Conservation (phyloP, 169 alveolate genomes). For the Eimeria falciformis region DNA sequence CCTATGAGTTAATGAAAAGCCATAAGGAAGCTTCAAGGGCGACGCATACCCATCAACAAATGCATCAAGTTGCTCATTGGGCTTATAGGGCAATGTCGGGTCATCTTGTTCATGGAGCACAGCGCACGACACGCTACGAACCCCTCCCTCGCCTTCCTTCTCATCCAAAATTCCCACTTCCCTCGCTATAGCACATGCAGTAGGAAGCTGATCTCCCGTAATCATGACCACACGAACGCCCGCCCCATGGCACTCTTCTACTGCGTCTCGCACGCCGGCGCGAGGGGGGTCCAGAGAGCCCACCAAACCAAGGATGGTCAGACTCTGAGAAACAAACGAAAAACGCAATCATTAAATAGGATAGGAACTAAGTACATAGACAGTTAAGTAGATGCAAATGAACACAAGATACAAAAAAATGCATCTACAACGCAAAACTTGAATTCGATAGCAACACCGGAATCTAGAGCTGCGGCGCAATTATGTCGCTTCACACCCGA, state of each 20-base stretch:
- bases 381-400: no score
- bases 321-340: slow-evolving; percentile 35
- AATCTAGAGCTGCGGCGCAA: no score
- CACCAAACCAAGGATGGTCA: slow-evolving; percentile 88
- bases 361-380: background rate
- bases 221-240: slow-evolving; percentile 99
- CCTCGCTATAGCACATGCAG: slow-evolving; percentile 97
- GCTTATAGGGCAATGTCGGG: slow-evolving; percentile 73
- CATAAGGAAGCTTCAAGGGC: no score
- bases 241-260: slow-evolving; percentile 94
- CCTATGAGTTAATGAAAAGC: no score
- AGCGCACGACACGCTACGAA: slow-evolving; percentile 76
- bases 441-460: no score
- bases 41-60: slow-evolving; percentile 81
- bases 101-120: slow-evolving; percentile 84
- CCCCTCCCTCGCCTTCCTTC: background rate
- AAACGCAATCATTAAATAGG: background rate
- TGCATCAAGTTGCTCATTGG: slow-evolving; percentile 86
- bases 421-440: no score
- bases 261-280: slow-evolving; percentile 98
- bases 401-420: no score
- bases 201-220: slow-evolving; percentile 98
- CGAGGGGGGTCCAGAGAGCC: slow-evolving; percentile 98
- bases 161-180: slow-evolving; percentile 86
- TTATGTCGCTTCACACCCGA: no score